Conservation (phyloP, 2,329 filamentous ascomycete genomes). For the Emmonsia crescens region DNA sequence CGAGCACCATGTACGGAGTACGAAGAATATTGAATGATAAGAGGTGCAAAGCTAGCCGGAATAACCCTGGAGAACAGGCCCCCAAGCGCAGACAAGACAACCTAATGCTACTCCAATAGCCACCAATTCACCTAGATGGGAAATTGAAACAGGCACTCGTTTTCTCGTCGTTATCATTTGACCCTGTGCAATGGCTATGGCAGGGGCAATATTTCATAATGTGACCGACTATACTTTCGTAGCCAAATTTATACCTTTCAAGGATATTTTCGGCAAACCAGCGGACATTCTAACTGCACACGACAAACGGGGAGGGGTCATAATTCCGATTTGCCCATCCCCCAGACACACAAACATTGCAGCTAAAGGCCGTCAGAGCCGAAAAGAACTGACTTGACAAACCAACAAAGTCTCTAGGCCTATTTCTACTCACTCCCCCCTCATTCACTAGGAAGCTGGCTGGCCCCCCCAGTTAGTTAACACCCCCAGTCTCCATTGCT, state of each 20-base stretch:
- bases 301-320: neutral
- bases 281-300: neutral
- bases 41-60: neutral
- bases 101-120: neutral
- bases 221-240: neutral
- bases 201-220: neutral
- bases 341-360: neutral
- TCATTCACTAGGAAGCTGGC: neutral
- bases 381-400: too few relatives aligned
- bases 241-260: neutral
- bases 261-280: neutral
- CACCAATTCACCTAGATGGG: neutral
- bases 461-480: neutral
- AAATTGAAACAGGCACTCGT: neutral
- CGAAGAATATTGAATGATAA: neutral
- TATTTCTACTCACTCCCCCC: neutral
- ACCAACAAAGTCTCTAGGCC: too few relatives aligned
- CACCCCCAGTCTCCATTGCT: neutral
- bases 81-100: neutral
- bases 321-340: neutral
- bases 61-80: neutral
- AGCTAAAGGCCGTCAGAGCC: too few relatives aligned
- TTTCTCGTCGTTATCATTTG: neutral
- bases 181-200: neutral
- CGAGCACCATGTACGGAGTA: neutral